Percentiles rank a stretch among this genome's conserved stretches.
phyloP scores from a whole-genome alignment of 805 yeast species.

The Lipomyces kockii region DNA sequence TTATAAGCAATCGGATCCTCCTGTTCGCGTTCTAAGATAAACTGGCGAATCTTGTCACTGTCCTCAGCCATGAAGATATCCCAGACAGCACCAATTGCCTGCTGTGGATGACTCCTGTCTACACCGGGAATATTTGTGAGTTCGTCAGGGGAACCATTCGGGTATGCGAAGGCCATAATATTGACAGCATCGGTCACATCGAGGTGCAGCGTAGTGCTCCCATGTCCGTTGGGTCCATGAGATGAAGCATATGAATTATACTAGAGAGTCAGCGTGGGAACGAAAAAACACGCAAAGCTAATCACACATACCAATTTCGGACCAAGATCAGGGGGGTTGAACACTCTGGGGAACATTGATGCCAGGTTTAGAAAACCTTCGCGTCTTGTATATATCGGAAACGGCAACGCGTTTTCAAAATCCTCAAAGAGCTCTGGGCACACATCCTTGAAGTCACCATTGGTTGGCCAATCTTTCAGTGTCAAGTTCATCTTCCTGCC shows the following conservation, averaged over 20 bases:
- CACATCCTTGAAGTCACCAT: constrained; percentile 23
- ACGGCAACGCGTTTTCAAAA: constrained; percentile 31
- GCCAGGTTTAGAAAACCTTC: constrained; percentile 30
- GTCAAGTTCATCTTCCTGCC: constrained; percentile 15
- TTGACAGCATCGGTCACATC: constrained; percentile 35
- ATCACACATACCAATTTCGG: constrained; percentile 23
- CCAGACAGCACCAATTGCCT: constrained; percentile 33
- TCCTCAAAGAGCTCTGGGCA: constrained; percentile 32
- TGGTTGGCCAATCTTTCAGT: constrained; percentile 34
- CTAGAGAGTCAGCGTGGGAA: background rate
- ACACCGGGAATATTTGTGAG: constrained; percentile 24
- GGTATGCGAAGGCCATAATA: constrained; percentile 26
- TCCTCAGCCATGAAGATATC: constrained; percentile 33
- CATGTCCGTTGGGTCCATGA: constrained; percentile 21
- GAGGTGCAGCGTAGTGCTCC: constrained; percentile 29
- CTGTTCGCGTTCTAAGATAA: constrained; percentile 29
- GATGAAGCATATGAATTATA: constrained; percentile 32
- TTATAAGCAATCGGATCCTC: constrained; percentile 26
- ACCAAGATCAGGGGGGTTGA: constrained; percentile 32
- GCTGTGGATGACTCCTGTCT: background rate
- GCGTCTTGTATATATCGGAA: constrained; percentile 29
- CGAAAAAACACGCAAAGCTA: background rate
- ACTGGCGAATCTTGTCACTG: constrained; percentile 22
- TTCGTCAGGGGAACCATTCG: constrained; percentile 18
- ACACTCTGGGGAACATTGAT: constrained; percentile 31